Conservation (phyloP, 2,329 filamentous ascomycete genomes). For the Lachnellula hyalina region DNA sequence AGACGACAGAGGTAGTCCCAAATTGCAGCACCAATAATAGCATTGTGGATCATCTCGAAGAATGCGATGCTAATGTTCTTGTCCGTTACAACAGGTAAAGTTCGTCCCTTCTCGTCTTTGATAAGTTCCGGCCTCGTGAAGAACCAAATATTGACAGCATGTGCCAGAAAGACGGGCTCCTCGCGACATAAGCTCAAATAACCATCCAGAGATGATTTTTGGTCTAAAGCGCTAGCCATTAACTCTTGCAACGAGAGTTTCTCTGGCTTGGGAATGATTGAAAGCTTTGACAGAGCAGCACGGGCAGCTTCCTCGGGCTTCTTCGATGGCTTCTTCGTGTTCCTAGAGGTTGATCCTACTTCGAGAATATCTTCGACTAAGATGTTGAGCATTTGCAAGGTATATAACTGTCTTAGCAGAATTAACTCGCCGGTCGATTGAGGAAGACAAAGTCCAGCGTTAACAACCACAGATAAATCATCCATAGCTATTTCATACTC, state of each 20-base stretch:
- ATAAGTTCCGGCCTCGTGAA: conserved; percentile 32
- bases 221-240: conserved; percentile 30
- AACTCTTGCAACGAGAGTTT: conserved; percentile 33
- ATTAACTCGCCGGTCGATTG: conserved; percentile 24
- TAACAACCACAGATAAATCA: conserved; percentile 21
- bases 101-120: conserved; percentile 40
- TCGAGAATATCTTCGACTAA: conserved; percentile 40
- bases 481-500: conserved; percentile 20
- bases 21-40: conserved; percentile 1
- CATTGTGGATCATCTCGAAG: conserved; percentile 35
- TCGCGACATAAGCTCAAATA: conserved; percentile 29
- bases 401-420: conserved; percentile 34
- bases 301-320: conserved; percentile 28
- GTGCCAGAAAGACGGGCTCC: conserved; percentile 1
- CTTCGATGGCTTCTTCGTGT: conserved; percentile 24
- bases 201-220: conserved; percentile 32
- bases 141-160: conserved; percentile 6
- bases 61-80: conserved; percentile 38
- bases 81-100: conserved; percentile 35
- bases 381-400: conserved; percentile 38
- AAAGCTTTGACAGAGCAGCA: conserved; percentile 32
- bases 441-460: conserved; percentile 2
- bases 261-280: conserved; percentile 19
- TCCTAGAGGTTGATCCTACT: conserved; percentile 30
- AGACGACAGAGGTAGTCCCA: conserved; percentile 11